Base-by-base conservation (phyloP, 129 eudicot species). In the Pittosporum tobira region DNA sequence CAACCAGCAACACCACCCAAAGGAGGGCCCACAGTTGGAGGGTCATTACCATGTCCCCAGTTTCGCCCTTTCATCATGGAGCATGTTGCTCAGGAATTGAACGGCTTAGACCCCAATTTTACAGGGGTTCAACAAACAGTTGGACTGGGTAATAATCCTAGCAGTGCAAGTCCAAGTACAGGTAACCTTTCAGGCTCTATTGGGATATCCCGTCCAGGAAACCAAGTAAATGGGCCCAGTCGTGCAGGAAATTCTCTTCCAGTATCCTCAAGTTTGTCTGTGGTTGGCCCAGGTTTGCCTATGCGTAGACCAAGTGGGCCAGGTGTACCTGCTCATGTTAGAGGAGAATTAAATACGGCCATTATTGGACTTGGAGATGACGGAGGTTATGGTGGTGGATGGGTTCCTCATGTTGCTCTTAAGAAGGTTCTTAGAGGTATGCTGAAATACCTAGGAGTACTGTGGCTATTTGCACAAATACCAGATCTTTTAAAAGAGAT, bases 371-470 rank as follows among this genome's bases (percentile, higher is more conserved):
- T 93, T 56, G 99, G 99, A 29, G 99, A 93, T 73, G 99, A 93
- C 75, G 99, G 99, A 49, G 99, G 99, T 44, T 93, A 93, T 75
- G 99, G 99, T 67, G 99, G 99, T 64, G 99, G 99, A 29, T 93
- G 99, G 99, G 99, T 93, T 59, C 99, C 99, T 16, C 85, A 84
- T 65, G 99, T 81, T 68, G 99, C 99, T 26, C 88, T 93, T 4
- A 93, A 93, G 67, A 93, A 93, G 79, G 99, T 93, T 60, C 94
- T 93, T 59, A 77, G 99, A 70, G 99, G 96, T 21, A 93, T 87
- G 51, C 78, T 93, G 18, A 93, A 87, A 66, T 93, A 93, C 67
- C 96, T 93, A 51, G 99, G 99, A 31, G 99, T 93, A 34, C 74
- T 93, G 48, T 93, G 99, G 99, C 94, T 93, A 38, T 93, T 93